Evolutionary conservation across 2,329 filamentous ascomycete genomes (phyloP), one percentile per base, ranked within the genome.

Genomic region (Dothistroma septosporum): DNA sequence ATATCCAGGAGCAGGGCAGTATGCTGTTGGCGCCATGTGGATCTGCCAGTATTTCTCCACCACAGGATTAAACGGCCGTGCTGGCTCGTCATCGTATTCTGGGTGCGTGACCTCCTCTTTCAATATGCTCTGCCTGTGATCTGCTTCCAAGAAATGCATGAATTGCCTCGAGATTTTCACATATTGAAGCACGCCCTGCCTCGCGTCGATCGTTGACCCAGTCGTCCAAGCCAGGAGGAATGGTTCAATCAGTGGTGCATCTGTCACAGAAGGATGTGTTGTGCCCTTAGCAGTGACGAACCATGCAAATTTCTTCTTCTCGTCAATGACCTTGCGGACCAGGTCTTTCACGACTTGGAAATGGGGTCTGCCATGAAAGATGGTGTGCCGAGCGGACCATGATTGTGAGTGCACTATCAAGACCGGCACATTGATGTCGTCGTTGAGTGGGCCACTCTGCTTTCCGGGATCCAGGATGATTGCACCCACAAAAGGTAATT

Each of bases 401-500:
- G 85, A 83, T 61, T 85, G 80, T 53, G 85, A 87, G 74, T 89
- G 84, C 44, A 88, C 76, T 31, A 89, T 76, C 52, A 88, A 73
- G 2, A 85, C 70, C 1, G 87, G 85, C 1, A 86, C 82, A 32
- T 77, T 68, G 62, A 88, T 78, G 46, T 86, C 78, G 60, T 77
- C 70, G 73, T 88, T 88, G 11, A 89, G 76, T 0, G 78, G 83
- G 0, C 87, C 87, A 63, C 82, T 85, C 1, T 76, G 75, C 72
- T 89, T 89, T 56, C 87, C 87, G 0, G 87, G 86, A 70, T 89
- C 87, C 32, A 89, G 78, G 54, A 85, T 79, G 61, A 89, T 81
- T 21, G 79, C 86, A 2, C 82, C 85, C 0, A 80, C 77, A 62
- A 86, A 81, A 0, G 79, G 80, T 19, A 79, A 73, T 58, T 69